Percentiles rank a stretch among this genome's conserved stretches.
phyloP scores from a whole-genome alignment of 345 rosid genomes.

The Conringia planisiliqua region DNA sequence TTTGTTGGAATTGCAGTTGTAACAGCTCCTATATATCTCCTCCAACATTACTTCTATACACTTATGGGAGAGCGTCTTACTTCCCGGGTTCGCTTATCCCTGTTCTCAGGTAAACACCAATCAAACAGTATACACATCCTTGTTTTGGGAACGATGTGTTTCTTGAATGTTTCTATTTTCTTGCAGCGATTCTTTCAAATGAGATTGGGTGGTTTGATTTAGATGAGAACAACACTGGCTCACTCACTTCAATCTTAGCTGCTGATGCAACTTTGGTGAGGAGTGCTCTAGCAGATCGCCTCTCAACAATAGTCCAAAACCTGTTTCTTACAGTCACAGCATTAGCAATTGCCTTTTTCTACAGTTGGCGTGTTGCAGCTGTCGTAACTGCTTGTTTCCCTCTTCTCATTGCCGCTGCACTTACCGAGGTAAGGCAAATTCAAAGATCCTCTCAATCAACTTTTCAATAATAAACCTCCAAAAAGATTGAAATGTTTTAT shows the following conservation, averaged over 20 bases:
- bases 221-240: conserved; percentile 72
- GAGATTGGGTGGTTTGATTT: conserved; percentile 93
- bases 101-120: conserved; percentile 65
- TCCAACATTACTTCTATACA: conserved; percentile 77
- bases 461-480: not conserved
- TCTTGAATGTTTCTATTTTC: not conserved
- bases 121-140: not conserved
- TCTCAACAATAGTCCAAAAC: conserved; percentile 79
- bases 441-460: not conserved
- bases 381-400: conserved; percentile 77
- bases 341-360: conserved; percentile 56
- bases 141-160: not conserved
- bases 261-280: conserved; percentile 78
- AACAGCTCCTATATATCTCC: conserved; percentile 58
- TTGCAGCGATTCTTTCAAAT: conserved; percentile 69
- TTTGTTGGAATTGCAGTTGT: conserved; percentile 47
- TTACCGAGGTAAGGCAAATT: conserved; percentile 49
- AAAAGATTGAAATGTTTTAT: not conserved
- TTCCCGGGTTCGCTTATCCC: conserved; percentile 59
- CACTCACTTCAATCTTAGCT: conserved; percentile 62
- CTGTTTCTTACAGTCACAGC: conserved; percentile 69
- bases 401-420: conserved; percentile 69
- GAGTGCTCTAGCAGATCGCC: conserved; percentile 74
- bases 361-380: conserved; percentile 81
- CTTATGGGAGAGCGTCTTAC: conserved; percentile 86